Evolutionary conservation across 2,329 filamentous ascomycete genomes (phyloP).

Genomic region (Scytalidium sp.): DNA sequence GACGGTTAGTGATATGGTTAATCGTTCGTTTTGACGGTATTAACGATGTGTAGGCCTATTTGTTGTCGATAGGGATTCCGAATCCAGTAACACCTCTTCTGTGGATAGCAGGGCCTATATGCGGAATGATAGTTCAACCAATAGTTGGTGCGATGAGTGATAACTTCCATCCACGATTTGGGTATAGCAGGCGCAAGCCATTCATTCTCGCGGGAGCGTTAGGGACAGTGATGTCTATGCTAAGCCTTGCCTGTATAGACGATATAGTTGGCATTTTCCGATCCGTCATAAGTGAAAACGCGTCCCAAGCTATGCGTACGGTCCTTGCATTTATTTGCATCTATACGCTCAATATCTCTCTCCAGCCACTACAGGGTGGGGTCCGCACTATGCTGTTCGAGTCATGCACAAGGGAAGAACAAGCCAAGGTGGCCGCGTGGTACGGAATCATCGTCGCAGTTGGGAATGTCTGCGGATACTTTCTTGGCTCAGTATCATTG

Average conservation of each 20-base stretch:
- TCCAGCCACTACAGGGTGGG: constrained; percentile 30
- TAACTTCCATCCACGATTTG: constrained; percentile 26
- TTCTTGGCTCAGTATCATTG: constrained; percentile 18
- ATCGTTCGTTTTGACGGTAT: not conserved
- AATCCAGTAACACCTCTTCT: constrained; percentile 49
- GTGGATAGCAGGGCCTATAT: constrained; percentile 54
- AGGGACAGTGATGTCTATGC: constrained; percentile 45
- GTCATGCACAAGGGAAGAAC: constrained; percentile 26
- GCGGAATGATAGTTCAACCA: constrained; percentile 49
- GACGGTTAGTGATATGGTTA: not conserved
- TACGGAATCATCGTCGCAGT: constrained; percentile 24
- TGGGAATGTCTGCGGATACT: constrained; percentile 29
- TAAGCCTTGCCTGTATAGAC: constrained; percentile 46
- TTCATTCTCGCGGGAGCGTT: constrained; percentile 48
- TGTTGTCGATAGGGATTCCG: constrained; percentile 48
- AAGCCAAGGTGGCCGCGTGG: constrained; percentile 26
- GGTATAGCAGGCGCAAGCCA: constrained; percentile 47
- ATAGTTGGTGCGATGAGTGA: constrained; percentile 52
- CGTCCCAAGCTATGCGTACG: not conserved
- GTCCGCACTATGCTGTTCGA: constrained; percentile 31
- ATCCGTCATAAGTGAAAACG: not conserved
- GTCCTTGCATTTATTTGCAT: constrained; percentile 19
- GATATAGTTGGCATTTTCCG: constrained; percentile 30
- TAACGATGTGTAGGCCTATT: constrained; percentile 1
- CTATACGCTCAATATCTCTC: constrained; percentile 26